Conservation (phyloP, 2,329 filamentous ascomycete genomes). For the Arthrobotrys iridis region DNA sequence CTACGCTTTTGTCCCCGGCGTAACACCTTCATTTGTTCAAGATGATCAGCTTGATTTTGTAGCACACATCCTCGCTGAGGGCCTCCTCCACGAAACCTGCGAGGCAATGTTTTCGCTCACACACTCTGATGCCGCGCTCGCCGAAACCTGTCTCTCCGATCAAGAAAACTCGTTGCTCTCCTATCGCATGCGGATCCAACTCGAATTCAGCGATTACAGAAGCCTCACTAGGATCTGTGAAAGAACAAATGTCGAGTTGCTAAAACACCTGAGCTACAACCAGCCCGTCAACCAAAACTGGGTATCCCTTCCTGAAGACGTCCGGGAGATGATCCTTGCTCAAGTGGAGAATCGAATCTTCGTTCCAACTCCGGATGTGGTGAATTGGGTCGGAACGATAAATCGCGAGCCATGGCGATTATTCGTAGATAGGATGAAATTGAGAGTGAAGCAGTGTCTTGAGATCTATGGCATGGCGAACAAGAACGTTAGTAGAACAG, state of each 20-base stretch:
- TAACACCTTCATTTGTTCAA: constrained; percentile 31
- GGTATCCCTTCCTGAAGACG: constrained; percentile 59
- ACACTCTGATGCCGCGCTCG: constrained; percentile 59
- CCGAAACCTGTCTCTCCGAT: constrained; percentile 60
- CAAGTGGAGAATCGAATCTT: constrained; percentile 59
- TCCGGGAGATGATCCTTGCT: constrained; percentile 59
- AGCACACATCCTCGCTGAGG: constrained; percentile 58
- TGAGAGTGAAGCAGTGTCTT: constrained; percentile 54
- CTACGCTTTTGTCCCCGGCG: constrained; percentile 47
- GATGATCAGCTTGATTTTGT: constrained; percentile 36
- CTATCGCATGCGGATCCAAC: constrained; percentile 60
- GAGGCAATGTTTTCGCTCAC: constrained; percentile 58
- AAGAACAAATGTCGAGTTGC: constrained; percentile 59
- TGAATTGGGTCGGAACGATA: constrained; percentile 56
- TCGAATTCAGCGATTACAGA: constrained; percentile 58
- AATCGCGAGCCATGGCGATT: constrained; percentile 56
- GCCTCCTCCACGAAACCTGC: constrained; percentile 61
- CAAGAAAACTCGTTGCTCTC: constrained; percentile 58
- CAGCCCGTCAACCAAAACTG: constrained; percentile 60
- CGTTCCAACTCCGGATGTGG: constrained; percentile 56
- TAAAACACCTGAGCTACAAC: constrained; percentile 60
- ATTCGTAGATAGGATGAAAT: constrained; percentile 12
- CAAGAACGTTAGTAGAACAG: constrained; percentile 33
- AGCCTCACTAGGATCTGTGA: constrained; percentile 58
- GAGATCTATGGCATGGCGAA: constrained; percentile 52